These are phyloP conservation scores for Monosporozyma siamensis DNA, from an alignment of 805 yeast genomes.

Conservation along the genomic window DNA sequence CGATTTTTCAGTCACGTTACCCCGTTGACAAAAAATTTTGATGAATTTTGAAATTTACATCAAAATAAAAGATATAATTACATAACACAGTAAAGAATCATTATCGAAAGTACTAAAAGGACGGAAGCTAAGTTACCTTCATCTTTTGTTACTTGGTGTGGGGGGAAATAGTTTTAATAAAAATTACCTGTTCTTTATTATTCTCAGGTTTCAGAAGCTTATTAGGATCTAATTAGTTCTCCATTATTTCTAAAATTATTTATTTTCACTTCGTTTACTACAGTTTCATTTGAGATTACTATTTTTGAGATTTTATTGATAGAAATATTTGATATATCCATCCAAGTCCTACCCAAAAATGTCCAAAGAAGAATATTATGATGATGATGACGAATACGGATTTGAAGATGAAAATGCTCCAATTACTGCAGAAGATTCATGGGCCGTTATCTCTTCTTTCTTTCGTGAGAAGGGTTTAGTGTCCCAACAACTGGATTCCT, in stretches of 20 bases:
- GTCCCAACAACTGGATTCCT: slow-evolving; percentile 95
- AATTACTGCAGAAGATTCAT: slow-evolving; percentile 96
- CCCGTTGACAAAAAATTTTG: not conserved
- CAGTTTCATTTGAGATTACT: not conserved
- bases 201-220: not conserved
- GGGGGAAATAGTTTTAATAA: not conserved
- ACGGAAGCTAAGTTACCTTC: not conserved
- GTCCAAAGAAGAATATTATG: slow-evolving; percentile 21
- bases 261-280: not conserved
- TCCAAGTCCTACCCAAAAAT: slow-evolving; percentile 2
- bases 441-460: slow-evolving; percentile 95
- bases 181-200: too few relatives aligned
- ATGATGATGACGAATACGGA: slow-evolving; percentile 55
- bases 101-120: not conserved
- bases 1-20: too few relatives aligned
- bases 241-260: not conserved
- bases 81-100: not conserved
- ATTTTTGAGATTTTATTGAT: not conserved
- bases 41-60: not conserved
- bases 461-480: slow-evolving; percentile 95
- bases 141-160: not conserved
- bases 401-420: slow-evolving; percentile 60
- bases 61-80: not conserved
- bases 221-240: not conserved
- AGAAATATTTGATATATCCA: not conserved